Conservation (phyloP, 2,329 filamentous ascomycete species). For the Neoscytalidium dimidiatum region DNA sequence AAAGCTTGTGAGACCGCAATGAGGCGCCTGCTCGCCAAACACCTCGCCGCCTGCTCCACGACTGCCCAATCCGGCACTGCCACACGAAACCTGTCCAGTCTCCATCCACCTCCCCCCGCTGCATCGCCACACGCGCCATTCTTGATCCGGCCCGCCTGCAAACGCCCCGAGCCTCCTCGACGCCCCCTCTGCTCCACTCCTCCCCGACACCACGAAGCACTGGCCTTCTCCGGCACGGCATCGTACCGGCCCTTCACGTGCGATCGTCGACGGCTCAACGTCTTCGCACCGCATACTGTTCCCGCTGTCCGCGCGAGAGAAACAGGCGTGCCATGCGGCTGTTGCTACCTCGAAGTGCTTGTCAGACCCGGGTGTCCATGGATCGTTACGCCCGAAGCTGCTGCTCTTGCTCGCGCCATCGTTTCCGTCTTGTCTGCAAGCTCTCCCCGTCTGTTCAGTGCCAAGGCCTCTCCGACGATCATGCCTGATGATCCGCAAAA, state of each 20-base stretch:
- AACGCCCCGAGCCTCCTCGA: background rate
- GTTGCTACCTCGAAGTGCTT: background rate
- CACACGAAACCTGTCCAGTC: background rate
- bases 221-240: background rate
- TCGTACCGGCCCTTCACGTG: background rate
- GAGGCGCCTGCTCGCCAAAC: slow-evolving; percentile 3
- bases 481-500: background rate
- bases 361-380: no score
- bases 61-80: background rate
- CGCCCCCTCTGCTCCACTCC: background rate
- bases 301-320: background rate
- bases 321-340: background rate
- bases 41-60: background rate
- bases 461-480: background rate
- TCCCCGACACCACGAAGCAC: background rate
- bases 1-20: slow-evolving; percentile 15
- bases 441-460: background rate
- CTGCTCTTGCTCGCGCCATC: background rate
- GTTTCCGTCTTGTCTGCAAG: background rate
- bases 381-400: background rate
- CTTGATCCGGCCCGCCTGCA: background rate
- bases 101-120: background rate
- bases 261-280: background rate
- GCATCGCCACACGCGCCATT: background rate
- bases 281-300: background rate